Evolutionary conservation across 2,329 filamentous ascomycete species (phyloP).

Genomic region (Bimuria novae-zelandiae): DNA sequence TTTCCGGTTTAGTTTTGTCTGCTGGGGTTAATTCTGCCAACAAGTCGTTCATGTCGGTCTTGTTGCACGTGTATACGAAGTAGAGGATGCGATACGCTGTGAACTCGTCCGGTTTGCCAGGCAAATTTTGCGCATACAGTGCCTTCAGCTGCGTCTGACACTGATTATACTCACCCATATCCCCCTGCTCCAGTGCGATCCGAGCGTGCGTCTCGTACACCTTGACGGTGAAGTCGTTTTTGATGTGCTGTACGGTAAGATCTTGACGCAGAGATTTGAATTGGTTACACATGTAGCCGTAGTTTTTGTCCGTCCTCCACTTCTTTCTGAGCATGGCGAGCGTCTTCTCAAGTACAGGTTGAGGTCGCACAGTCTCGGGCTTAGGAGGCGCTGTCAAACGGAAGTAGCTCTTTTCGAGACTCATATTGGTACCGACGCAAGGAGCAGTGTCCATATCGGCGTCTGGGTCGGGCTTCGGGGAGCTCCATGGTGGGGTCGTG

Average conservation of each 20-base stretch:
- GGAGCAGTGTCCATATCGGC: conserved; percentile 61
- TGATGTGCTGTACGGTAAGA: conserved; percentile 95
- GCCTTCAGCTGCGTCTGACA: conserved; percentile 97
- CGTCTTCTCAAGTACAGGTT: conserved; percentile 78
- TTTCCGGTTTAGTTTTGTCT: conserved; percentile 88
- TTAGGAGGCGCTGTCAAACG: conserved; percentile 90
- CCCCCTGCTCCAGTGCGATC: conserved; percentile 96
- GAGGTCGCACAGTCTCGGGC: conserved; percentile 83
- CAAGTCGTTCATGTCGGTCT: conserved; percentile 95
- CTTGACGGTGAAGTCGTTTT: conserved; percentile 92
- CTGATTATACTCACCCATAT: conserved; percentile 99
- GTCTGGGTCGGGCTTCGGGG: conserved; percentile 53
- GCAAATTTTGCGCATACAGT: conserved; percentile 83
- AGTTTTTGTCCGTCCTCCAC: conserved; percentile 92
- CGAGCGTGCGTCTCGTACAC: conserved; percentile 98
- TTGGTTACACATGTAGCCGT: conserved; percentile 97
- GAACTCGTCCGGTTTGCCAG: conserved; percentile 92
- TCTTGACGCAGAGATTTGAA: conserved; percentile 99
- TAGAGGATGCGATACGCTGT: conserved; percentile 99
- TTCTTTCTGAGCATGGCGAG: conserved; percentile 90
- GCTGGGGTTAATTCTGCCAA: conserved; percentile 97
- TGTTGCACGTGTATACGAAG: conserved; percentile 98
- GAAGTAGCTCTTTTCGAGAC: conserved; percentile 91
- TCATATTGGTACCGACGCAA: conserved; percentile 82
- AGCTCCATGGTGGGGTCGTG: conserved; percentile 58